Evolutionary conservation across 106 monocot genomes (phyloP), one percentile per base, ranked within the genome.

Genomic region (Cymbidium sinense): DNA sequence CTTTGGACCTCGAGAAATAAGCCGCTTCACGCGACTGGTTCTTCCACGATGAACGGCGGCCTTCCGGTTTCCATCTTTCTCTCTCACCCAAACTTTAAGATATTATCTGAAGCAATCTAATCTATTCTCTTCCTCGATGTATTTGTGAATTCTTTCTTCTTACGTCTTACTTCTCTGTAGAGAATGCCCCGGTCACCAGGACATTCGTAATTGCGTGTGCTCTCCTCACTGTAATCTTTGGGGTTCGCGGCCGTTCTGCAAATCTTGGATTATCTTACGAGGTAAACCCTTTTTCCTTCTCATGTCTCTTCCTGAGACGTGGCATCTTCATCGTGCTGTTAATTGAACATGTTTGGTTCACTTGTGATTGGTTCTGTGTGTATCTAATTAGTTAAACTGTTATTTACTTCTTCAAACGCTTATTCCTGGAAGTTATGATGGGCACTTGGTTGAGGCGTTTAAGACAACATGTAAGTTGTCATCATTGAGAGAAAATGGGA

Each of bases 181-280:
- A 86, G 28, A 91, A 91, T 81, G 88, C 86, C 62, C 86, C 88
- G 23, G 85, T 88, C 30, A 85, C 91, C 43, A 88, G 82, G 47
- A 76, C 80, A 37, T 64, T 91, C 71, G 74, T 88, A 17, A 20
- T 84, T 74, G 82, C 83, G 5, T 78, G 76, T 39, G 86, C 71
- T 36, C 73, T 91, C 75, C 81, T 91, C 39, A 81, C 88, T 2
- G 64, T 86, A 76, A 39, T 82, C 37, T 73, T 88, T 36, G 84
- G 84, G 25, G 43, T 82, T n/a, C 74, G 69, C 52, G 76, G 85
- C 50, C 82, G 78, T 0, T 72, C 84, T 70, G 69, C 58, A 23
- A 73, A 51, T 73, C 83, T 88, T 52, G 88, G 86, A 21, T 69
- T 91, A 34, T 81, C 84, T 10, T 77, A 84, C 64, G 84, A 88